These are phyloP conservation scores for Termitomyces sp. DNA, from an alignment of 768 basidiomycete genomes.

Conservation along the genomic window DNA sequence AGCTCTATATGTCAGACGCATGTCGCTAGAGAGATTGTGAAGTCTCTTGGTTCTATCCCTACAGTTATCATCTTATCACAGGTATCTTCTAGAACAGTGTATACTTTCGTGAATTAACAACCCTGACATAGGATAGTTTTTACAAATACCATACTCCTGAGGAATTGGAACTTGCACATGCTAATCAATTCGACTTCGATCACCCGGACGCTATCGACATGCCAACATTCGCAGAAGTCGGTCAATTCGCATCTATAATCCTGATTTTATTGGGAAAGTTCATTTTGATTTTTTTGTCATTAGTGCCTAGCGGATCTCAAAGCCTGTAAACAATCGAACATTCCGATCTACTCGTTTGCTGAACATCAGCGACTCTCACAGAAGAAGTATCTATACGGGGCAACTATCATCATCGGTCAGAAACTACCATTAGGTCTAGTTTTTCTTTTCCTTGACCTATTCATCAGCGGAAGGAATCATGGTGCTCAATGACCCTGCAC, in stretches of 20 bases:
- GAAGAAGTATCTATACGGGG: conserved; percentile 88
- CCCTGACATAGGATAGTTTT: conserved; percentile 79
- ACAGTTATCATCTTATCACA: conserved; percentile 91
- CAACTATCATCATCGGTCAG: conserved; percentile 83
- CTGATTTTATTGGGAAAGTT: neutral
- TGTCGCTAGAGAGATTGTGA: conserved; percentile 80
- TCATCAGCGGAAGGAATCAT: conserved; percentile 84
- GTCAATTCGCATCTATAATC: conserved; percentile 16
- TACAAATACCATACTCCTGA: conserved; percentile 80
- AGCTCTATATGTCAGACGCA: conserved; percentile 53
- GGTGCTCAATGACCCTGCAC: conserved; percentile 73
- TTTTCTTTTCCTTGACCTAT: neutral
- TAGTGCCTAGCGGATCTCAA: conserved; percentile 88
- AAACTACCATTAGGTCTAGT: neutral
- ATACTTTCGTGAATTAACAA: neutral
- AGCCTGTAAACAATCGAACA: conserved; percentile 76
- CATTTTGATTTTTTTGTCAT: neutral
- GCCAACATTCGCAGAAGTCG: conserved; percentile 75
- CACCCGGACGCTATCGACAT: conserved; percentile 93
- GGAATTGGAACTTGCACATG: conserved; percentile 79
- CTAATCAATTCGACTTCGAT: conserved; percentile 81
- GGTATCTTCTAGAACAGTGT: conserved; percentile 30
- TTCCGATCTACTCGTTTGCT: conserved; percentile 92
- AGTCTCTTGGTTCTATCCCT: conserved; percentile 77
- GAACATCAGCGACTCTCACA: conserved; percentile 81